These are phyloP conservation scores for Hansenula lynferdii DNA, from an alignment of 1,139 yeast species.

Conservation along the genomic window DNA sequence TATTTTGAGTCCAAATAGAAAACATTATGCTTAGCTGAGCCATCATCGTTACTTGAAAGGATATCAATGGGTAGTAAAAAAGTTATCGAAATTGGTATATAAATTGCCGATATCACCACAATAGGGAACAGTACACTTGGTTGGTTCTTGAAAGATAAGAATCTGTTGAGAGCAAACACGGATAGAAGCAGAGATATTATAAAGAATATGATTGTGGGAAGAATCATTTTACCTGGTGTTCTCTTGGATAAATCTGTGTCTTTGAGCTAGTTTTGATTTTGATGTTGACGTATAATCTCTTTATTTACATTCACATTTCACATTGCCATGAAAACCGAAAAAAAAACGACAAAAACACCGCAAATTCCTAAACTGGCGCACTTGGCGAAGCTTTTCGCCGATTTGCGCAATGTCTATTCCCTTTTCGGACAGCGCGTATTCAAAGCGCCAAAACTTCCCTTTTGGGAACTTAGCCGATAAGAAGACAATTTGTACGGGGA, in stretches of 20 bases:
- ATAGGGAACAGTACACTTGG: constrained; percentile 18
- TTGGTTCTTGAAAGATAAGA: constrained; percentile 11
- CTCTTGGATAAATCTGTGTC: neutral
- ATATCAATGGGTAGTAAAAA: constrained; percentile 54
- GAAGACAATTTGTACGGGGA: neutral
- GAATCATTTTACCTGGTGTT: constrained; percentile 10
- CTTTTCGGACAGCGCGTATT: too few relatives aligned
- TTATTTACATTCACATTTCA: too few relatives aligned
- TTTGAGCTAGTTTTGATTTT: neutral
- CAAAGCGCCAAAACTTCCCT: too few relatives aligned
- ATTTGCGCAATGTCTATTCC: too few relatives aligned
- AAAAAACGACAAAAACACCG: too few relatives aligned
- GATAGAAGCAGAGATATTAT: constrained; percentile 14
- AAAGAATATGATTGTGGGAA: constrained; percentile 16
- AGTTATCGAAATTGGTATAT: constrained; percentile 50
- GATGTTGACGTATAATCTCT: too few relatives aligned
- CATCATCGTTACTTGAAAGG: constrained; percentile 31
- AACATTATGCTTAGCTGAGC: constrained; percentile 19
- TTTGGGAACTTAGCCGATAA: neutral
- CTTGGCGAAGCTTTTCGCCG: too few relatives aligned
- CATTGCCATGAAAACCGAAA: too few relatives aligned
- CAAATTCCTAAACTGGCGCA: too few relatives aligned
- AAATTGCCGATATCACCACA: constrained; percentile 38
- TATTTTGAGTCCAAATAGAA: constrained; percentile 41
- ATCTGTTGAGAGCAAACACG: constrained; percentile 15